Evolutionary conservation across 306 rosid species (phyloP).

Genomic region (Acacia melanoxylon): DNA sequence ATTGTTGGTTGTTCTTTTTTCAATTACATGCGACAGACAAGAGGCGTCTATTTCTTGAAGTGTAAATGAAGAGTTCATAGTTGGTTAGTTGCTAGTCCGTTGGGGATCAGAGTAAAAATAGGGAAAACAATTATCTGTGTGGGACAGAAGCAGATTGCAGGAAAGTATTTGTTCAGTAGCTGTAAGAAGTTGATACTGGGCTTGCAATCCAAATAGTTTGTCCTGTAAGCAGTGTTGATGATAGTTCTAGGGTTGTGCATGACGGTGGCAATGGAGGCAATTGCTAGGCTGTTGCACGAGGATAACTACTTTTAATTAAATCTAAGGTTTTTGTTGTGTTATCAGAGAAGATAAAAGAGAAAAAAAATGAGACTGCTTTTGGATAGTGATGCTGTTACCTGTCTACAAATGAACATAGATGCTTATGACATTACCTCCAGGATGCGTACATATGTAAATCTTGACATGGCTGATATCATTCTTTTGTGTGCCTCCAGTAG

Average conservation of each 20-base stretch:
- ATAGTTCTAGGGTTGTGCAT: background rate
- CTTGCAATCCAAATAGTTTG: conserved; percentile 16
- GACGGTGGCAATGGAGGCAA: background rate
- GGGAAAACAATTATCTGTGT: conserved; percentile 18
- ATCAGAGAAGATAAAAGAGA: conserved; percentile 1
- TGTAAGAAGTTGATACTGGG: conserved; percentile 26
- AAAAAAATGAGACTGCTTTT: conserved; percentile 23
- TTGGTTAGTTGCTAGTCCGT: conserved; percentile 3
- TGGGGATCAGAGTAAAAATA: conserved; percentile 22
- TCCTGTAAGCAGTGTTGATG: conserved; percentile 13
- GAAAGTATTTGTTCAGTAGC: conserved; percentile 21
- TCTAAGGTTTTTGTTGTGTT: background rate
- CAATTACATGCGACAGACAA: conserved; percentile 13
- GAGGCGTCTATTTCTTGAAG: conserved; percentile 21
- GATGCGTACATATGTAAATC: conserved; percentile 16
- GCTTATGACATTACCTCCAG: conserved; percentile 1
- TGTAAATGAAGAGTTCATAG: background rate
- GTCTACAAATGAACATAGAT: conserved; percentile 6
- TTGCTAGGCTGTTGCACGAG: background rate
- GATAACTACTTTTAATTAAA: background rate
- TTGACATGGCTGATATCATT: conserved; percentile 21
- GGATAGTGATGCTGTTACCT: conserved; percentile 18
- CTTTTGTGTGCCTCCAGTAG: background rate
- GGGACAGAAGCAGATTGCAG: conserved; percentile 12
- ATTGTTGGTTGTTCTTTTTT: conserved; percentile 20